These are phyloP conservation scores for Aspergillus biplanus DNA, from an alignment of 495 filamentous ascomycete species.

Conservation along the genomic window DNA sequence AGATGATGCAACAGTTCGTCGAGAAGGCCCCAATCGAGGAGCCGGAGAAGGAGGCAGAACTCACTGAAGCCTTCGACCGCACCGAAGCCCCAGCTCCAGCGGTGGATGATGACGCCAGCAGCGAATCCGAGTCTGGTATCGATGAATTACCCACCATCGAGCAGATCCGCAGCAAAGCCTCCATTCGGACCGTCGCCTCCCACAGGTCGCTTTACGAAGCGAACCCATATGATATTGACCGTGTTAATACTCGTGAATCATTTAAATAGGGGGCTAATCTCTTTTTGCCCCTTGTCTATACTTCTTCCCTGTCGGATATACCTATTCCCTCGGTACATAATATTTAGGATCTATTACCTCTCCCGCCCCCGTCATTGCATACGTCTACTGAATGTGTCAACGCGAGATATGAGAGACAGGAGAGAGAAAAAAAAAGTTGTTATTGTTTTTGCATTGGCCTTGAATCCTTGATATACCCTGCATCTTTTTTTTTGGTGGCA, in stretches of 20 bases:
- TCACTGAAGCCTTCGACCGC: conserved; percentile 35
- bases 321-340: conserved; percentile 23
- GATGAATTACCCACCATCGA: conserved; percentile 27
- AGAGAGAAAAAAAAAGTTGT: conserved; percentile 20
- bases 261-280: conserved; percentile 32
- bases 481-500: conserved; percentile 16
- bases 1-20: conserved; percentile 38
- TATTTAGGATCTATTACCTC: conserved; percentile 27
- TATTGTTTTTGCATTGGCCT: conserved; percentile 7
- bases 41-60: conserved; percentile 15
- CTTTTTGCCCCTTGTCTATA: neutral
- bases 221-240: conserved; percentile 51
- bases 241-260: conserved; percentile 49
- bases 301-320: neutral
- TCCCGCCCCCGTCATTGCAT: neutral
- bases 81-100: conserved; percentile 42
- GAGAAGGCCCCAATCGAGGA: conserved; percentile 22
- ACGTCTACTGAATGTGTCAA: conserved; percentile 17
- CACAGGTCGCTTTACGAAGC: conserved; percentile 42
- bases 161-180: conserved; percentile 41
- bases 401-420: conserved; percentile 24
- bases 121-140: conserved; percentile 30
- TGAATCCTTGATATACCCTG: conserved; percentile 33
- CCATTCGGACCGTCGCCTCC: conserved; percentile 34
- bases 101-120: conserved; percentile 30